phyloP scores from a whole-genome alignment of 306 rosid genomes.

The Morella rubra region DNA sequence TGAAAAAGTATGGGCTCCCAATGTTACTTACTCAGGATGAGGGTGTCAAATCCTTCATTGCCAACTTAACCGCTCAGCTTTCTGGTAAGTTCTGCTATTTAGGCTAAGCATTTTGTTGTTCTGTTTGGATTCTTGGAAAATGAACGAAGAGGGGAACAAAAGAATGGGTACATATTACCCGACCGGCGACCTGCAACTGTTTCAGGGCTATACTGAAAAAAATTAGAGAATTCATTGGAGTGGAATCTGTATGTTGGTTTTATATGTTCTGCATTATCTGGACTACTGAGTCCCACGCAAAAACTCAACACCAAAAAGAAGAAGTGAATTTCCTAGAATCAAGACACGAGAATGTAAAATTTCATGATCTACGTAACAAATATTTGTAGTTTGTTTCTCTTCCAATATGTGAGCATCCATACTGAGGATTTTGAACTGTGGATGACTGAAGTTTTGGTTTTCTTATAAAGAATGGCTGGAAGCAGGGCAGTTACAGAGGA shows the following conservation, averaged over 20 bases:
- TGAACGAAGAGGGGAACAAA: background rate
- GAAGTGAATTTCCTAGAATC: background rate
- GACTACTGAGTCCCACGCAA: background rate
- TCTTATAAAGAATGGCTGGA: constrained; percentile 86
- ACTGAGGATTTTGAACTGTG: background rate
- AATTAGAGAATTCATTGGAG: background rate
- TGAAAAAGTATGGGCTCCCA: constrained; percentile 95
- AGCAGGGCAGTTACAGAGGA: constrained; percentile 93
- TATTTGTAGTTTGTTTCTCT: background rate
- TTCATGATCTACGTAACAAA: too few relatives aligned
- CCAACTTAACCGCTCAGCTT: constrained; percentile 78
- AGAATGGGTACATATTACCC: too few relatives aligned
- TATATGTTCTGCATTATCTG: background rate
- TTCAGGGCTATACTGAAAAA: too few relatives aligned
- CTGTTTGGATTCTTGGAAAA: background rate
- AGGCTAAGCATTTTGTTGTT: background rate
- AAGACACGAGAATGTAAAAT: too few relatives aligned
- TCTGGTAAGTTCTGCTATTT: constrained; percentile 49
- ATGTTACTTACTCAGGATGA: constrained; percentile 94
- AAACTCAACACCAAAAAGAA: too few relatives aligned
- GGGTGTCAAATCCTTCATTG: constrained; percentile 77
- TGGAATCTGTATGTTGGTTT: background rate
- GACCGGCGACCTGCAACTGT: too few relatives aligned
- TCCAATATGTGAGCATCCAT: background rate
- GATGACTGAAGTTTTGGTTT: constrained; percentile 9